Base-by-base conservation (phyloP, 106 monocot genomes). In the Dendrobium catenatum region DNA sequence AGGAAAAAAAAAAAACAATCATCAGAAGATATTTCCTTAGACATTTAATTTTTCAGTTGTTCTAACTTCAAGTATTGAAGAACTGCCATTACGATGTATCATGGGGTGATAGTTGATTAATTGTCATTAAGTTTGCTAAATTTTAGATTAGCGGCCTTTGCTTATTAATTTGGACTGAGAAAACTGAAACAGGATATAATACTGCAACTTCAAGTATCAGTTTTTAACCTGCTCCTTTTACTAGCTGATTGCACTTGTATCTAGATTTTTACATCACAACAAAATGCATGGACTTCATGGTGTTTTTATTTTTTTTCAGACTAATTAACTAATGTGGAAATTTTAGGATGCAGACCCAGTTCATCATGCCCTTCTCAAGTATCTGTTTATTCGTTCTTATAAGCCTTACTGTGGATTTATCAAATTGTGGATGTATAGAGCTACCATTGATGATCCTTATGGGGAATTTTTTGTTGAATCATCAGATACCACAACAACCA, bases 391-490 rank as follows among this genome's bases (percentile, higher is more conserved):
- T 49, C 83, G 76, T 49, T 88, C 99, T 73, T 99, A 80, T 85
- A 90, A 91, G 80, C 99, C 99, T n/a, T 99, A 93, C 44, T 86
- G 73, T 86, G 75, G 77, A 40, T 99, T 99, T 78, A 90, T 99
- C 78, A 91, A 90, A 56, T 91, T 83, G 47, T 99, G 99, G 99
- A 93, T 99, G 78, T 99, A 89, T 84, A 86, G 77, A 77, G 98
- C 90, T 61, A 85, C 76, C 75, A 78, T 87, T 86, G 84, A 90
- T 81, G 99, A 99, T 85, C 95, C 93, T 74, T 88, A 90, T 81
- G 80, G 82, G 48, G 99, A 95, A 72, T 99, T 95, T 86, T 80
- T 91, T 83, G 82, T 95, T 74, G 82, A 79, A 55, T 64, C 77
- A 43, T 76, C 76, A 49, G 77, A 89, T 78, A 27, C 44, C 19